Evolutionary conservation across 192 early-diverging fungal species (phyloP).

Genomic region (Rhizophlyctis rosea): DNA sequence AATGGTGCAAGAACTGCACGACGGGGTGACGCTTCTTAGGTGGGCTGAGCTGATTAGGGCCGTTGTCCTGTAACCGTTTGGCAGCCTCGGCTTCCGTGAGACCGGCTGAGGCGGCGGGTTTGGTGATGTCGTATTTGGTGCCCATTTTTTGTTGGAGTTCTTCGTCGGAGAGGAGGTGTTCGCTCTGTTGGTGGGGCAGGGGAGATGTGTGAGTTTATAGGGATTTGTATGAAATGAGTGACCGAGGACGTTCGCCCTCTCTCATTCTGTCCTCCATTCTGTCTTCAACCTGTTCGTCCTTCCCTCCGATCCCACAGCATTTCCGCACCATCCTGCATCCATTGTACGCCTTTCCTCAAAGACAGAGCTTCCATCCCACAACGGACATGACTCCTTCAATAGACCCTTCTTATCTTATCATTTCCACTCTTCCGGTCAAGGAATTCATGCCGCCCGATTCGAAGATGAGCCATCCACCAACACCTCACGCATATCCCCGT

Average conservation of each 20-base stretch:
- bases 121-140: slow-evolving; percentile 51
- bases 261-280: neutral
- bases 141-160: slow-evolving; percentile 49
- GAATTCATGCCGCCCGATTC: too few species aligned
- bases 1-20: slow-evolving; percentile 70
- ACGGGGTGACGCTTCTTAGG: slow-evolving; percentile 77
- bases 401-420: too few species aligned
- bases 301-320: too few species aligned
- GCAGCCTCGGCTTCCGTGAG: slow-evolving; percentile 61
- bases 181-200: slow-evolving; percentile 31
- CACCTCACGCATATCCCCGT: too few species aligned
- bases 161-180: slow-evolving; percentile 61
- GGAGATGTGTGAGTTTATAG: neutral
- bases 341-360: too few species aligned
- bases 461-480: too few species aligned
- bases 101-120: slow-evolving; percentile 69
- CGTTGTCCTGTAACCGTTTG: slow-evolving; percentile 63
- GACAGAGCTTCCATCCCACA: neutral
- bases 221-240: neutral
- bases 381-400: neutral
- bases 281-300: too few species aligned
- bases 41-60: slow-evolving; percentile 84
- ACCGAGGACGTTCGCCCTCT: neutral
- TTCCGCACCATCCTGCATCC: too few species aligned
- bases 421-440: too few species aligned